phyloP scores from a whole-genome alignment of 371 early-diverging fungal genomes.

The Circinella minor region DNA sequence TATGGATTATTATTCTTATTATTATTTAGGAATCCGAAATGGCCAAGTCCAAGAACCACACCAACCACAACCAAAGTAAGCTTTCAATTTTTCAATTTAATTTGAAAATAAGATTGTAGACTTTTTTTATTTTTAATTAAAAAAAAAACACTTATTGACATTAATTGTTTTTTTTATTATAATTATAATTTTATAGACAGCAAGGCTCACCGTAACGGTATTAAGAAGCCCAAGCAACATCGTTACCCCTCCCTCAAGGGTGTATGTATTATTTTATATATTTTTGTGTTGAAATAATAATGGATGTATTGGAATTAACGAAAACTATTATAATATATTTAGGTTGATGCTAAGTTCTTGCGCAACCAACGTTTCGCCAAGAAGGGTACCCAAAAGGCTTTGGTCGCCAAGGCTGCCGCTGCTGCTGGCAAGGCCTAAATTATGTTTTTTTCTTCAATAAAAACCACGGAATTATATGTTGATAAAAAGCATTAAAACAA shows the following conservation, averaged over 20 bases:
- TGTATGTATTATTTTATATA: slow-evolving; percentile 56
- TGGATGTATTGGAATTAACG: neutral
- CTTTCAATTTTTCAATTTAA: too few species aligned
- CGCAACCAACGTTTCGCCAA: slow-evolving; percentile 98
- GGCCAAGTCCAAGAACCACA: slow-evolving; percentile 98
- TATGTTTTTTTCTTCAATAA: neutral
- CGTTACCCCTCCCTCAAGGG: slow-evolving; percentile 92
- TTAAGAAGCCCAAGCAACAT: slow-evolving; percentile 93
- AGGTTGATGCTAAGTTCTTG: slow-evolving; percentile 96
- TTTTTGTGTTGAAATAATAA: neutral
- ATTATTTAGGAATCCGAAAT: slow-evolving; percentile 54
- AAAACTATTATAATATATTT: neutral
- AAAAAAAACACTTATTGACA: too few species aligned
- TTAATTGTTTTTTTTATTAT: neutral
- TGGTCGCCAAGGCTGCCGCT: slow-evolving; percentile 42
- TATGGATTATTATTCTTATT: neutral
- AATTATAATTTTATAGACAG: slow-evolving; percentile 57
- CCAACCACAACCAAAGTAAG: slow-evolving; percentile 93
- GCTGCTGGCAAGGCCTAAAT: slow-evolving; percentile 19
- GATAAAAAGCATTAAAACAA: neutral
- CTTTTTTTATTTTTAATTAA: too few species aligned
- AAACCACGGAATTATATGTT: neutral
- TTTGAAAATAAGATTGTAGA: too few species aligned
- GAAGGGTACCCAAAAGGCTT: slow-evolving; percentile 66
- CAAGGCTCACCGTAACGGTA: slow-evolving; percentile 99